Conservation (phyloP, 1,284 basidiomycete genomes). For the Rhodofomes roseus region DNA sequence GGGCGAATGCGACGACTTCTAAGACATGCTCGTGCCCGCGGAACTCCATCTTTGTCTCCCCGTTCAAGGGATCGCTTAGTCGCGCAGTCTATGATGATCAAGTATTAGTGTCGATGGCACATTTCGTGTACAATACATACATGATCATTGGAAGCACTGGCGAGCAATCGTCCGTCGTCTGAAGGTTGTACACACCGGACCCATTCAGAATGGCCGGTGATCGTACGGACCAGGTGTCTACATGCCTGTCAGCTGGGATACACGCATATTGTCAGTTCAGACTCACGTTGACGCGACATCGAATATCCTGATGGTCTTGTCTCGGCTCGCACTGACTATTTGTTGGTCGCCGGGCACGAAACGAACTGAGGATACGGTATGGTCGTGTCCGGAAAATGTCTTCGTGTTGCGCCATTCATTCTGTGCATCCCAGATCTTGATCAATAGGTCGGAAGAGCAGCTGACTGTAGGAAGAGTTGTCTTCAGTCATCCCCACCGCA, state of each 20-base stretch:
- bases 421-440: slow-evolving; percentile 75
- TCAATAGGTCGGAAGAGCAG: slow-evolving; percentile 72
- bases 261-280: neutral
- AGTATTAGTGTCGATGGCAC: too few species aligned
- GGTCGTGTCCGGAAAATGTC: slow-evolving; percentile 76
- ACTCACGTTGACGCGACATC: slow-evolving; percentile 65
- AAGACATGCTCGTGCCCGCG: slow-evolving; percentile 76
- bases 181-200: slow-evolving; percentile 60
- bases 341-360: slow-evolving; percentile 71
- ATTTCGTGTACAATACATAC: slow-evolving; percentile 35
- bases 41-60: slow-evolving; percentile 65
- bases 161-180: slow-evolving; percentile 55
- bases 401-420: slow-evolving; percentile 73
- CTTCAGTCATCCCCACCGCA: neutral
- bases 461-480: slow-evolving; percentile 43
- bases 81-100: slow-evolving; percentile 70
- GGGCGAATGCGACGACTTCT: slow-evolving; percentile 66
- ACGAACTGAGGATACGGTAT: slow-evolving; percentile 67
- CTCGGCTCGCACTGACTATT: slow-evolving; percentile 68
- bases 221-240: slow-evolving; percentile 58
- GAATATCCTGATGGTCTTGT: slow-evolving; percentile 72
- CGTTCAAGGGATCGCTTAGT: slow-evolving; percentile 58
- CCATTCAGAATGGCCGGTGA: slow-evolving; percentile 68
- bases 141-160: slow-evolving; percentile 70
- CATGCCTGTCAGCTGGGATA: neutral